Evolutionary conservation across 306 rosid genomes (phyloP).

Genomic region (Dalbergia oliveri): DNA sequence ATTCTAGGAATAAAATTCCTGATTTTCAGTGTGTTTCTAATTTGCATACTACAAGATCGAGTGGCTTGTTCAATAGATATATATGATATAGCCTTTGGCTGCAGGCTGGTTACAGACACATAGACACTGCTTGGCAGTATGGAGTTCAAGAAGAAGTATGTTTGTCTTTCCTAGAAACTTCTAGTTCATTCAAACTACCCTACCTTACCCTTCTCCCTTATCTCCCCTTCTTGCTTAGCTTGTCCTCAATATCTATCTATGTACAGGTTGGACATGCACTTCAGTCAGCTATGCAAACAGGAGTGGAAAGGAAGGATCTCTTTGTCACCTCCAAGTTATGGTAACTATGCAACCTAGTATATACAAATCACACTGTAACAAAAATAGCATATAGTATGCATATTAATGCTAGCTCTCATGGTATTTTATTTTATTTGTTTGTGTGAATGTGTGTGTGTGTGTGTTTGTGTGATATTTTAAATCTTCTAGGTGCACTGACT

Average conservation of each 20-base stretch:
- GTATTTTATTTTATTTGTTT: no score
- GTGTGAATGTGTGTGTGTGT: not conserved
- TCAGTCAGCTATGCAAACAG: conserved; percentile 64
- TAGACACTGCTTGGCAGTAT: conserved; percentile 64
- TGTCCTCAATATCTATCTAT: conserved; percentile 18
- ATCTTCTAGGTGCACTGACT: conserved; percentile 64
- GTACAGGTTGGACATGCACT: conserved; percentile 64
- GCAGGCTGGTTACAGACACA: conserved; percentile 71
- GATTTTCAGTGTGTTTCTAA: not conserved
- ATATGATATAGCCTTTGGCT: conserved; percentile 4
- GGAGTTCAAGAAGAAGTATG: conserved; percentile 66
- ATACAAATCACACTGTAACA: no score
- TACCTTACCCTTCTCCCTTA: no score
- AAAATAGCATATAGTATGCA: no score
- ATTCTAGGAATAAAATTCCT: not conserved
- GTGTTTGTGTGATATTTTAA: not conserved
- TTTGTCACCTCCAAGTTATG: conserved; percentile 67
- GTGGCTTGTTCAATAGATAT: not conserved
- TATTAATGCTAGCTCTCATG: not conserved
- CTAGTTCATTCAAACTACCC: not conserved
- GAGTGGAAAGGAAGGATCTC: conserved; percentile 65
- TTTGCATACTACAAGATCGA: not conserved
- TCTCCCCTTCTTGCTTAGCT: not conserved
- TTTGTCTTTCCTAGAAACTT: not conserved
- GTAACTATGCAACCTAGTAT: conserved; percentile 39